Evolutionary conservation across 2,329 filamentous ascomycete species (phyloP).

Genomic region (Gaeumannomyces sp.): DNA sequence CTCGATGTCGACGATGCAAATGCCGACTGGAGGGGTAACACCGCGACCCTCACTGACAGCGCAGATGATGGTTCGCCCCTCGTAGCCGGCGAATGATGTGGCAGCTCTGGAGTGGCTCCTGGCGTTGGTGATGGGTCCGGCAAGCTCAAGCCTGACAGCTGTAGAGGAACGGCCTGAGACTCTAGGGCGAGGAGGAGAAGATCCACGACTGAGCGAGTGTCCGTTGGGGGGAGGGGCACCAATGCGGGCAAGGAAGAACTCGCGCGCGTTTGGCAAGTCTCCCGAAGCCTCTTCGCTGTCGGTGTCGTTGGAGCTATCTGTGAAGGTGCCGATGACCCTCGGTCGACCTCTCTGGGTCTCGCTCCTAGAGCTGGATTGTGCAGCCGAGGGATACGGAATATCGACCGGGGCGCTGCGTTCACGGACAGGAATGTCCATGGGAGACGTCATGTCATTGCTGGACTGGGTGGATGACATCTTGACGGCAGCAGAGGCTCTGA

Average conservation of each 20-base stretch:
- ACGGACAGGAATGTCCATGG: background rate
- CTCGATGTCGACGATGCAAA: conserved; percentile 81
- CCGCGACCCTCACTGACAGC: conserved; percentile 85
- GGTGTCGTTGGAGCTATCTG: background rate
- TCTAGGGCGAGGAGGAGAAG: too few relatives aligned
- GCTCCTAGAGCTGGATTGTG: too few relatives aligned
- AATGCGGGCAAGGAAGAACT: background rate
- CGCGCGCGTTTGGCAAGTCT: too few relatives aligned
- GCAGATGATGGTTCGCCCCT: conserved; percentile 62
- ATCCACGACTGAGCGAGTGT: background rate
- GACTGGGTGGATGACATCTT: background rate
- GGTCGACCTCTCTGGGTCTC: background rate
- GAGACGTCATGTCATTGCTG: background rate
- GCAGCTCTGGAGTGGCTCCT: conserved; percentile 3
- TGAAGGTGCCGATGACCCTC: background rate
- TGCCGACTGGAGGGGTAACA: conserved; percentile 73
- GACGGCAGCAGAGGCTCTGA: background rate
- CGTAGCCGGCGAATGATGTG: conserved; percentile 3
- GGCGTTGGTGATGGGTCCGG: background rate
- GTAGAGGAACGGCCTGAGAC: too few relatives aligned
- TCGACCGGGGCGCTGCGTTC: too few relatives aligned
- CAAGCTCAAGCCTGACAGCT: background rate
- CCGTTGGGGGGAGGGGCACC: too few relatives aligned
- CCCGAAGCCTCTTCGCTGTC: background rate
- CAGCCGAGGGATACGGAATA: too few relatives aligned